These are phyloP conservation scores for Lenwebbia sp. DNA, from an alignment of 345 rosid genomes.

Conservation along the genomic window DNA sequence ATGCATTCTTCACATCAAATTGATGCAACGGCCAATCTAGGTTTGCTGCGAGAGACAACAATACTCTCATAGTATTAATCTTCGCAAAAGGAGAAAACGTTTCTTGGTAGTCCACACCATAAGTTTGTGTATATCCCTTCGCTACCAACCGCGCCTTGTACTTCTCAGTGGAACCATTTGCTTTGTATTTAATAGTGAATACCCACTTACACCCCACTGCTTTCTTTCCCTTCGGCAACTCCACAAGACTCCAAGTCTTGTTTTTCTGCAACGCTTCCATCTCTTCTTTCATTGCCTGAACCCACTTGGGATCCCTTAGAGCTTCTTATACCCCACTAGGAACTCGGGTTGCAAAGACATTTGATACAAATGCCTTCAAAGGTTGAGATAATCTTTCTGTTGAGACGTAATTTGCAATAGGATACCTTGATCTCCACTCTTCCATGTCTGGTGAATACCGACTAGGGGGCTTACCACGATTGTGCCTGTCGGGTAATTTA, in stretches of 20 bases:
- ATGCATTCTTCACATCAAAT: not conserved
- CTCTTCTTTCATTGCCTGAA: not conserved
- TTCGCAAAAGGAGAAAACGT: no score
- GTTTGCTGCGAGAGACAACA: not conserved
- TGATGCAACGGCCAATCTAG: not conserved
- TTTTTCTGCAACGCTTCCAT: not conserved
- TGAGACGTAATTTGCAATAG: not conserved
- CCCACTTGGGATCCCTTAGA: not conserved
- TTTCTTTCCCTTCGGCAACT: not conserved
- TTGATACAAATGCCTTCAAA: not conserved
- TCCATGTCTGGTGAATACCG: not conserved
- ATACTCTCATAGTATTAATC: not conserved
- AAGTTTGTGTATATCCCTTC: no score
- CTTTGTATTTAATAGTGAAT: not conserved
- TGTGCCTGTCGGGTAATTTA: rapidly evolving
- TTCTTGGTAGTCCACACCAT: no score
- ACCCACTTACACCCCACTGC: not conserved
- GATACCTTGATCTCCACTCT: not conserved
- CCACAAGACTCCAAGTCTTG: not conserved
- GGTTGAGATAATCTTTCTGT: rapidly evolving
- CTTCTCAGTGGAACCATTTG: not conserved
- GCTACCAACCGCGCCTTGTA: no score
- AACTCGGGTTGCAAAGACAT: not conserved
- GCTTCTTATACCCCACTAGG: not conserved
- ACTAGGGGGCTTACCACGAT: not conserved